Percentiles rank a stretch among this genome's conserved stretches.
These are phyloP conservation scores for Solanum lycopersicoides DNA, from an alignment of 257 asterid genomes.

Conservation along the genomic window DNA sequence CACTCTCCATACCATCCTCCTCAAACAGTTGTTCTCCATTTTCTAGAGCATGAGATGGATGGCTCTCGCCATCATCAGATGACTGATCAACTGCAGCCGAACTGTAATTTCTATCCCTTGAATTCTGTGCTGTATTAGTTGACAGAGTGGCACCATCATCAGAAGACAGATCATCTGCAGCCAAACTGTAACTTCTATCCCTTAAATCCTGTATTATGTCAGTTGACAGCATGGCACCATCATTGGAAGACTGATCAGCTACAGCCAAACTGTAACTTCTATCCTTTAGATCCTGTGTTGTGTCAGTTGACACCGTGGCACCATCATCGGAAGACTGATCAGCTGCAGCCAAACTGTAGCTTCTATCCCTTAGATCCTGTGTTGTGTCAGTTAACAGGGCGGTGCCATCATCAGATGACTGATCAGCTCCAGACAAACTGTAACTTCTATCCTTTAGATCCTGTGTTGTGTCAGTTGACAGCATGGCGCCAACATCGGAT, in stretches of 20 bases:
- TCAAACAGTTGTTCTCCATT: slow-evolving; percentile 38
- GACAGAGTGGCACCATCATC: background rate
- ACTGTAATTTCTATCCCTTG: background rate
- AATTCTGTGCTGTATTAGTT: background rate
- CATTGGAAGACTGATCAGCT: background rate
- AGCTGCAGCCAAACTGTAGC: slow-evolving; percentile 4
- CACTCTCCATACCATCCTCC: slow-evolving; percentile 19
- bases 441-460: background rate
- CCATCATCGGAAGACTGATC: slow-evolving; percentile 8
- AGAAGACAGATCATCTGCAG: slow-evolving; percentile 9
- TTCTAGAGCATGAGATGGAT: slow-evolving; percentile 25
- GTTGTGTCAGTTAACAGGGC: background rate
- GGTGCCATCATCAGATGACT: background rate
- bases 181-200: slow-evolving; percentile 14
- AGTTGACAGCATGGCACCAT: background rate
- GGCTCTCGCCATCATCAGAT: slow-evolving; percentile 4
- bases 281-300: background rate
- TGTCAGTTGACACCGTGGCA: background rate
- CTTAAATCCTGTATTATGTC: background rate
- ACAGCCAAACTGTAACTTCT: background rate
- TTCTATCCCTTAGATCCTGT: slow-evolving; percentile 12
- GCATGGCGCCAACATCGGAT: background rate
- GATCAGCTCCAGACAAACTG: background rate
- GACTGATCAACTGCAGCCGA: background rate
- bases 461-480: background rate